Conservation (phyloP, 1,284 basidiomycete species). For the Ceratobasidium sp. region DNA sequence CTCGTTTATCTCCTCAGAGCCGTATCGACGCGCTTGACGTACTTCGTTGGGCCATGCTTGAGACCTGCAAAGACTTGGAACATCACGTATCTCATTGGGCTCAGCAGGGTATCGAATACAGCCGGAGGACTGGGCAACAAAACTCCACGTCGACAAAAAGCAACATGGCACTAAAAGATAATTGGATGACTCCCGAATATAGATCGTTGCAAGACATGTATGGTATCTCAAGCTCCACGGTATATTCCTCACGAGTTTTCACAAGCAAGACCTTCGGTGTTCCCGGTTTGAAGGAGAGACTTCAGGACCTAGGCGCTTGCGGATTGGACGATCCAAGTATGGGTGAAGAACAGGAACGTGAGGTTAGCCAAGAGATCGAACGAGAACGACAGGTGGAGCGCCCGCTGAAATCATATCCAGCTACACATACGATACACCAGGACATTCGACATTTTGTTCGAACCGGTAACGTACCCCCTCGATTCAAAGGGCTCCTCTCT, state of each 20-base stretch:
- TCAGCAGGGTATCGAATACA: conserved; percentile 61
- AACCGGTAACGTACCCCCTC: neutral
- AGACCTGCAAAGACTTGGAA: conserved; percentile 35
- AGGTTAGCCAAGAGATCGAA: conserved; percentile 51
- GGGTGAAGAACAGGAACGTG: conserved; percentile 63
- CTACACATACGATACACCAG: conserved; percentile 3
- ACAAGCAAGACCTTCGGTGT: neutral
- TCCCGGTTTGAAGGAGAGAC: conserved; percentile 45
- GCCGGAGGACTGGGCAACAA: conserved; percentile 52
- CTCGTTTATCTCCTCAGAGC: neutral
- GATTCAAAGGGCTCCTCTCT: neutral
- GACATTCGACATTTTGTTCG: conserved; percentile 9
- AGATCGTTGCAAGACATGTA: conserved; percentile 57
- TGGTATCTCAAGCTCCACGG: conserved; percentile 3
- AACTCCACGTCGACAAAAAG: neutral
- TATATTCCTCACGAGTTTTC: neutral
- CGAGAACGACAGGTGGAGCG: conserved; percentile 32
- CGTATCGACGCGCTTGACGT: conserved; percentile 18
- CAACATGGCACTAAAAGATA: conserved; percentile 45
- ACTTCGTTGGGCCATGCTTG: conserved; percentile 40
- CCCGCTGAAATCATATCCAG: conserved; percentile 17
- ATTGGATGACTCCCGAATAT: conserved; percentile 59
- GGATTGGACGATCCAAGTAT: conserved; percentile 47
- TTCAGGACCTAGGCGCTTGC: conserved; percentile 52
- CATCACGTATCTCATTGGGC: conserved; percentile 43